These are phyloP conservation scores for Trichocladium antarcticum DNA, from an alignment of 495 filamentous ascomycete species.

Conservation along the genomic window DNA sequence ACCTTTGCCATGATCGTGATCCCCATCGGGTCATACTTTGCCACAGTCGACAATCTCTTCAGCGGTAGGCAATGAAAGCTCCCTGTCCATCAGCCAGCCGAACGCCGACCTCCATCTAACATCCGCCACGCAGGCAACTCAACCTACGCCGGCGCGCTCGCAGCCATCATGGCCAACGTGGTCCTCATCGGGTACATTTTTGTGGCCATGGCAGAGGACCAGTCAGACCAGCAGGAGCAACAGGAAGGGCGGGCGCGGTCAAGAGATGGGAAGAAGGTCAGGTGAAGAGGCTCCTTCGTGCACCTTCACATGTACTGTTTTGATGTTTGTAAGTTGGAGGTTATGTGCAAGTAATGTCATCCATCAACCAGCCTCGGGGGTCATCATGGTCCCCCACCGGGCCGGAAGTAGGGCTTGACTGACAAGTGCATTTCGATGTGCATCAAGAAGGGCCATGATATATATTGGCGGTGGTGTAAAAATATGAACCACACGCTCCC, in stretches of 20 bases:
- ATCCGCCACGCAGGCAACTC: constrained; percentile 53
- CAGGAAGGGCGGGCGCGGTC: constrained; percentile 29
- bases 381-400: no score
- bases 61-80: constrained; percentile 41
- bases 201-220: constrained; percentile 86
- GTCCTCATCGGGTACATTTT: constrained; percentile 85
- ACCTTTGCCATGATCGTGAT: constrained; percentile 79
- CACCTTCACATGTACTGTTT: neutral
- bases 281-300: constrained; percentile 23
- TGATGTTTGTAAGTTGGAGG: neutral
- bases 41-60: constrained; percentile 66
- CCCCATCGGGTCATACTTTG: constrained; percentile 79
- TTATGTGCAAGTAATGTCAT: neutral
- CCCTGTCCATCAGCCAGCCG: neutral
- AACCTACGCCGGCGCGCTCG: constrained; percentile 71
- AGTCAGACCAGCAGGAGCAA: constrained; percentile 49
- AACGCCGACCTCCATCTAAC: neutral
- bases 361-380: no score
- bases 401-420: no score
- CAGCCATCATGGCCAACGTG: constrained; percentile 82
- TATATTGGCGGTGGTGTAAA: no score
- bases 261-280: constrained; percentile 46
- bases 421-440: no score
- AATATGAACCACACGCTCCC: neutral
- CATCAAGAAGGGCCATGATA: no score